Evolutionary conservation across 345 rosid species (phyloP).

Genomic region (Eucalyptus erythrocorys): DNA sequence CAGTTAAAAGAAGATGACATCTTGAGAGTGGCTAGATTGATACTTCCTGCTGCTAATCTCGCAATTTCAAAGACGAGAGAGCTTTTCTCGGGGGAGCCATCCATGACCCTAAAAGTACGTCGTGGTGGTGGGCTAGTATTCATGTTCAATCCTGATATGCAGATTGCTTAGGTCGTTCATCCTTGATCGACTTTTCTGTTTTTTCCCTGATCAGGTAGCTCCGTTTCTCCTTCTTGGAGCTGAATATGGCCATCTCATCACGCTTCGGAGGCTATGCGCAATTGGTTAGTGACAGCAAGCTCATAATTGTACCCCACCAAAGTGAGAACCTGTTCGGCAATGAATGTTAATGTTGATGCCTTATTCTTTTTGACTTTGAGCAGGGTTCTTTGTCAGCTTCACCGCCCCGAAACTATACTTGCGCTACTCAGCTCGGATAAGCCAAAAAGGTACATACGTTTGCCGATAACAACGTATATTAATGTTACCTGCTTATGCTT

Average conservation of each 20-base stretch:
- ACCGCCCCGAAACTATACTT: slow-evolving; percentile 64
- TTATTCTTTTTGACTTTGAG: background rate
- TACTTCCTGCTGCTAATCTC: slow-evolving; percentile 74
- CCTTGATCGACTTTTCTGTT: background rate
- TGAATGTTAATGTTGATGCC: background rate
- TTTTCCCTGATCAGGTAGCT: slow-evolving; percentile 42
- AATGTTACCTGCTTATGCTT: background rate
- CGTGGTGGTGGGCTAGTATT: background rate
- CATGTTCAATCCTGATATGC: background rate
- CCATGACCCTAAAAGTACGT: slow-evolving; percentile 76
- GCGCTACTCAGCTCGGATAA: slow-evolving; percentile 42
- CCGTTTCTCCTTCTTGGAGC: slow-evolving; percentile 85
- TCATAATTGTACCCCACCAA: background rate
- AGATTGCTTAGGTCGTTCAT: background rate
- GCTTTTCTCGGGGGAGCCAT: slow-evolving; percentile 95
- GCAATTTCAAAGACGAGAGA: slow-evolving; percentile 47
- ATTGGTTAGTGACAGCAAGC: slow-evolving; percentile 29
- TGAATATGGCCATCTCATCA: slow-evolving; percentile 72
- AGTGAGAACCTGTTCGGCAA: background rate
- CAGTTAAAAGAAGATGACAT: slow-evolving; percentile 69
- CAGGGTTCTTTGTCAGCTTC: slow-evolving; percentile 84
- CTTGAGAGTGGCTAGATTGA: slow-evolving; percentile 37
- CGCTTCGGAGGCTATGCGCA: slow-evolving; percentile 66
- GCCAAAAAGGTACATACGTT: slow-evolving; percentile 33
- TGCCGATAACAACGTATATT: background rate